These are phyloP conservation scores for Claviceps humidiphila DNA, from an alignment of 2,329 filamentous ascomycete genomes.

Conservation along the genomic window DNA sequence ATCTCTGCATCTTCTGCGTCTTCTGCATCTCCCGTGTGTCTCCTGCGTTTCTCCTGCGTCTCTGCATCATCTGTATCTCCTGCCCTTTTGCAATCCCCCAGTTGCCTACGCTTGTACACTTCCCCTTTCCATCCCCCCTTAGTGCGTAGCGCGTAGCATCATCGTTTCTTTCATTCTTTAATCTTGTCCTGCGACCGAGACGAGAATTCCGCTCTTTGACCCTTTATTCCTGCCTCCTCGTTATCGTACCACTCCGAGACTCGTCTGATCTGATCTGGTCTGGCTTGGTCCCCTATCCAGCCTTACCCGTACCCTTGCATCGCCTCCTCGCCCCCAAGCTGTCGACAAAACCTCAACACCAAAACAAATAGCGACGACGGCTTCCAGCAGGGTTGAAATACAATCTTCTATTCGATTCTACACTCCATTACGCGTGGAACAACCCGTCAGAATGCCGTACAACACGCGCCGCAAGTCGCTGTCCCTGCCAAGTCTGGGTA, in stretches of 20 bases:
- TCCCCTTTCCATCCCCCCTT: constrained; percentile 4
- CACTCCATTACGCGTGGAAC: background rate
- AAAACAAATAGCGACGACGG: background rate
- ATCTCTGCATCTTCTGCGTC: background rate
- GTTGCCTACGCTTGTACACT: background rate
- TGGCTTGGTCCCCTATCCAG: background rate
- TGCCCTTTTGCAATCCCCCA: background rate
- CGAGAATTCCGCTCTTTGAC: background rate
- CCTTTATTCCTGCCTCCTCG: background rate
- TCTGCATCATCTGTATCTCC: background rate
- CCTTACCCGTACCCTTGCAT: background rate
- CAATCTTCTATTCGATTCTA: background rate
- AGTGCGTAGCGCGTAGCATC: background rate
- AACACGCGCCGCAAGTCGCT: constrained; percentile 95
- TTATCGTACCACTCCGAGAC: background rate
- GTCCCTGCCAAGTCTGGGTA: constrained; percentile 83
- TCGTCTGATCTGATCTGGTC: background rate
- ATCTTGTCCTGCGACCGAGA: background rate
- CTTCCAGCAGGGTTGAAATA: background rate
- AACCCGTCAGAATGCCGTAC: constrained; percentile 57
- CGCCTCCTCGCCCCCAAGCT: background rate
- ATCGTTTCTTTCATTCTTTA: background rate
- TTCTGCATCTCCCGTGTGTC: background rate
- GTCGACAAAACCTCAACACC: background rate
- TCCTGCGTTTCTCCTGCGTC: background rate